Base-by-base conservation (phyloP, 345 rosid species). In the Nasturtium officinale region DNA sequence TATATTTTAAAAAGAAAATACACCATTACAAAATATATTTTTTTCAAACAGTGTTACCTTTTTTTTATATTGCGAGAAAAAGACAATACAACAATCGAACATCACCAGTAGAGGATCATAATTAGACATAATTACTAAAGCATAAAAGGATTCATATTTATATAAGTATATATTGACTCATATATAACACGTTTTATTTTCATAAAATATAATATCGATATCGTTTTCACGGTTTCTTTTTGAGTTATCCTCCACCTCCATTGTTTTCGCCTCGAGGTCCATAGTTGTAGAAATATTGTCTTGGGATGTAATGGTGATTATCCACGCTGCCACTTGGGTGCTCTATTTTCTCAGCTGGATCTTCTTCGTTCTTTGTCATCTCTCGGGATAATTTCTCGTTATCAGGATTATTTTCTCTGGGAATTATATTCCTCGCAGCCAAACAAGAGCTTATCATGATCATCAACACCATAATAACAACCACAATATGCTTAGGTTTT, bases 301-400 rank as follows among this genome's bases (percentile, higher is more conserved):
- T 68, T 32, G 89, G 89, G n/a, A 83, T 79, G 68, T 69, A 78
- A 75, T 86, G 87, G 75, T 83, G 87, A 50, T 83, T 83, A 26
- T 79, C 72, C 33, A 82, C 67, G 46, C 60, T 77, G 69, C 66
- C 77, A 58, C 18, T 47, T 12, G 83, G 74, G 35, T 77, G 75
- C 12, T 38, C 77, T 17, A 76, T 17, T 46, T 69, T 69, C 65
- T 61, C 79, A 60, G 33, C 18, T 28, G 28, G 21, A 25, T 30
- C 59, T 62, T 53, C 70, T 43, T 76, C 65, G 17, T 43, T 69
- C 18, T 29, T 40, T 21, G 5, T 20, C 32, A 67, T 59, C 20
- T 52, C 40, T 40, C 17, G 16, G 37, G 37, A 42, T 30, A 56
- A 48, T 58, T 48, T 58, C 60, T 50, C 54, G 33, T 26, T 38